Evolutionary conservation across 495 filamentous ascomycete species (phyloP), one percentile per base, ranked within the genome.

Genomic region (Trichoderma virens): DNA sequence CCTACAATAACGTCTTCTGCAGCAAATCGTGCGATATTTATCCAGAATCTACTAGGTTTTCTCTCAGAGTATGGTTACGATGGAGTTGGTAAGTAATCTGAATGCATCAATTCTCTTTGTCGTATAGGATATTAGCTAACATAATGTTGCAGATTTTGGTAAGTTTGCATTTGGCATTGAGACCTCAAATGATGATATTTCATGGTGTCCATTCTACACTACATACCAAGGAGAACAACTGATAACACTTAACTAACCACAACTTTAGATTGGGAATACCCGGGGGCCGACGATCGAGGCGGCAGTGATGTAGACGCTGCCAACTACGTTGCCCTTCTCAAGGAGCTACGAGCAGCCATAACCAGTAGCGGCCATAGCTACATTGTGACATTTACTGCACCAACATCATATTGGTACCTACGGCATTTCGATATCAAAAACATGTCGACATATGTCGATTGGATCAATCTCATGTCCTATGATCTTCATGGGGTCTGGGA

Each of bases 381-480:
- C 27, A 77, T 69, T 6, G 45, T 84, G 0, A 67, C 74, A 4
- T 72, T 85, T 34, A 82, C 81, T 0, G 63, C 69, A 0, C 83
- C 80, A 2, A 69, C 79, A 0, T 75, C 70, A 0, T 85, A 81
- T 64, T 85, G 82, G 81, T 86, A 86, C 65, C 63, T 86, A 1
- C 73, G 75, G 20, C 62, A 70, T 20, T 86, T 85, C 66, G 78
- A 86, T 62, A 28, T 86, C 32, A 62, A 69, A 0, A 65, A 47
- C 1, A 64, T 81, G 20, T 62, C 73, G 25, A 25, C 67, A 9
- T 18, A 71, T 32, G 71, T 79, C 3, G 82, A 85, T 66, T 86
- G 75, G 73, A 70, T 81, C 60, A 87, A 87, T 63, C 0, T 86
- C 34, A 88, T 88, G 84, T 73, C 68, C 0, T 84, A 83, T 66